Conservation (phyloP, 2,329 filamentous ascomycete species). For the Ascochyta clinopodiicola region DNA sequence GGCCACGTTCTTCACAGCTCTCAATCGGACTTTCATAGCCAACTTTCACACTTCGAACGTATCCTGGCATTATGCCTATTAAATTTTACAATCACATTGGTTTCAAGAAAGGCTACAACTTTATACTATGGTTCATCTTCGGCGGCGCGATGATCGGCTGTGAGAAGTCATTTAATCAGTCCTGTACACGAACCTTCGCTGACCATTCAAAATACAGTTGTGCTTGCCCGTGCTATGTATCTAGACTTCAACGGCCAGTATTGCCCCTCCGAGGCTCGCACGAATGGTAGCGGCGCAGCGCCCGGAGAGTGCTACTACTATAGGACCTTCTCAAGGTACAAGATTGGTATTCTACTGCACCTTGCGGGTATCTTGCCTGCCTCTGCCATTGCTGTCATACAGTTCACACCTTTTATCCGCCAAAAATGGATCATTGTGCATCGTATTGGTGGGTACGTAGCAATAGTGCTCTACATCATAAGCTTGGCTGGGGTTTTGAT, state of each 20-base stretch:
- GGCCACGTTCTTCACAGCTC: background rate
- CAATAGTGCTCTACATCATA: slow-evolving; percentile 57
- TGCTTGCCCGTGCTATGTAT: slow-evolving; percentile 57
- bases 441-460: slow-evolving; percentile 65
- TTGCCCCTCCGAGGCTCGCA: slow-evolving; percentile 17
- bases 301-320: slow-evolving; percentile 57
- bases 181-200: slow-evolving; percentile 2
- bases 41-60: too few relatives aligned
- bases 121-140: slow-evolving; percentile 54
- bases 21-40: background rate
- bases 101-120: slow-evolving; percentile 65
- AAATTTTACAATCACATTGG: slow-evolving; percentile 40
- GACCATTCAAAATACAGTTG: slow-evolving; percentile 39
- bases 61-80: too few relatives aligned
- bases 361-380: slow-evolving; percentile 51
- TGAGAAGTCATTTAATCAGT: background rate
- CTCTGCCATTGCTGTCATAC: slow-evolving; percentile 47
- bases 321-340: slow-evolving; percentile 37
- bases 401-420: slow-evolving; percentile 53
- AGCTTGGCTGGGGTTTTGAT: slow-evolving; percentile 61
- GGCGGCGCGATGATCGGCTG: slow-evolving; percentile 24
- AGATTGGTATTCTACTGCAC: slow-evolving; percentile 53
- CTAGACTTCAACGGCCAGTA: slow-evolving; percentile 53
- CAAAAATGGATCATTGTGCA: slow-evolving; percentile 61
- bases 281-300: slow-evolving; percentile 28